Percentiles rank a stretch among this genome's conserved stretches.
Evolutionary conservation across 2,329 filamentous ascomycete species (phyloP).

Genomic region (Ophiosphaerella narmari): DNA sequence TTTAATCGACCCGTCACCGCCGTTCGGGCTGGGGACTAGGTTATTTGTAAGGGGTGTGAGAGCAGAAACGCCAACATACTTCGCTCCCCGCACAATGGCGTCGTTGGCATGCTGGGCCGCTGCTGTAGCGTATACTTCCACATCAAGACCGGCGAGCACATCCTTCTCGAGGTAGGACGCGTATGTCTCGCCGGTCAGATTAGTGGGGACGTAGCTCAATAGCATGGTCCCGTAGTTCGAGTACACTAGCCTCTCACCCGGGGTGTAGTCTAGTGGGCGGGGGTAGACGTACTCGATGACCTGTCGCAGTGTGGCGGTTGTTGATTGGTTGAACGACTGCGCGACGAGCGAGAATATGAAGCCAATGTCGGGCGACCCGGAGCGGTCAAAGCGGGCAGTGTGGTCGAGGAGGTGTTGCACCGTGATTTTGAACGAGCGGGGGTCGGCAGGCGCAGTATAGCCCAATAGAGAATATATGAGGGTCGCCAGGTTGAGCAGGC

Average conservation of each 20-base stretch:
- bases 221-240: conserved; percentile 29
- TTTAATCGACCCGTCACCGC: conserved; percentile 23
- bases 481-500: conserved; percentile 18
- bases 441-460: conserved; percentile 17
- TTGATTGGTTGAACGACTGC: conserved; percentile 18
- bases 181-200: conserved; percentile 18
- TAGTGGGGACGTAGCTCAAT: conserved; percentile 18
- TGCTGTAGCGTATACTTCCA: conserved; percentile 14
- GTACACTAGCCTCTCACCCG: conserved; percentile 16
- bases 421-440: conserved; percentile 23
- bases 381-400: conserved; percentile 25
- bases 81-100: not conserved
- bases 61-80: not conserved
- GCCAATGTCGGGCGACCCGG: conserved; percentile 16
- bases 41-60: not conserved
- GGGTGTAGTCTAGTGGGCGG: conserved; percentile 23
- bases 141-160: conserved; percentile 17
- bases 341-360: conserved; percentile 23
- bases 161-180: conserved; percentile 17
- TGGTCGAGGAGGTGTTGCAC: conserved; percentile 27
- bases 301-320: conserved; percentile 19
- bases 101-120: conserved; percentile 2
- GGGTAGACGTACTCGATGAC: conserved; percentile 24
- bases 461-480: conserved; percentile 24
- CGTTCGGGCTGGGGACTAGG: conserved; percentile 8